Evolutionary conservation across 768 basidiomycete species (phyloP).

Genomic region (Galerina sulciceps): DNA sequence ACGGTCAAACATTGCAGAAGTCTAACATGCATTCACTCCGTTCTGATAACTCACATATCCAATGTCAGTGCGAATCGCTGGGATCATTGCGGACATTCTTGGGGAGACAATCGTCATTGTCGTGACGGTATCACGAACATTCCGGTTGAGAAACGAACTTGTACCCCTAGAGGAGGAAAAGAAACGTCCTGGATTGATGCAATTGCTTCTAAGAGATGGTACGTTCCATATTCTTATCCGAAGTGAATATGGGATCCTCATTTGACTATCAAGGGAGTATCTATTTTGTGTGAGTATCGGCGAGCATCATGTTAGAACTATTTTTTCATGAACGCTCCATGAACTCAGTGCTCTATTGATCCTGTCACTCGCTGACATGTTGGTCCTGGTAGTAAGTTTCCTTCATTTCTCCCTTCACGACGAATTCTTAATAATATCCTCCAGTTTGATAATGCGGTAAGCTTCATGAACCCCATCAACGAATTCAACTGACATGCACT

Average conservation of each 20-base stretch:
- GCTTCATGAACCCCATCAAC: background rate
- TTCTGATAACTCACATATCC: background rate
- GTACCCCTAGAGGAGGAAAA: slow-evolving; percentile 18
- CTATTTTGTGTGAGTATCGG: slow-evolving; percentile 29
- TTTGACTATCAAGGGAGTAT: slow-evolving; percentile 16
- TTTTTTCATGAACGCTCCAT: slow-evolving; percentile 1
- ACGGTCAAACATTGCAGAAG: background rate
- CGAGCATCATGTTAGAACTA: background rate
- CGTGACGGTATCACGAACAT: slow-evolving; percentile 31
- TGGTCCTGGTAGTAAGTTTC: slow-evolving; percentile 31
- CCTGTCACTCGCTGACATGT: slow-evolving; percentile 35
- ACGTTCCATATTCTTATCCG: background rate
- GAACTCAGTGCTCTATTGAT: slow-evolving; percentile 29
- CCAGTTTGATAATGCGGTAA: slow-evolving; percentile 21
- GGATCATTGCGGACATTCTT: slow-evolving; percentile 31
- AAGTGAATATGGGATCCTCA: background rate
- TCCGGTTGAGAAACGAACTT: slow-evolving; percentile 25
- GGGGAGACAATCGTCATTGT: slow-evolving; percentile 32
- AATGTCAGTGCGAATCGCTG: slow-evolving; percentile 29
- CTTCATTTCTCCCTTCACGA: background rate
- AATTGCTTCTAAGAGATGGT: slow-evolving; percentile 30
- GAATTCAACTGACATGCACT: background rate
- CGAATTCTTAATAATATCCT: background rate
- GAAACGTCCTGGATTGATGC: slow-evolving; percentile 26
- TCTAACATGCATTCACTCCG: too few relatives aligned